A percentile compares a stretch with the other conserved stretches of the same genome.
phyloP scores from a whole-genome alignment of 805 yeast genomes.

The Candida dajiaensis region DNA sequence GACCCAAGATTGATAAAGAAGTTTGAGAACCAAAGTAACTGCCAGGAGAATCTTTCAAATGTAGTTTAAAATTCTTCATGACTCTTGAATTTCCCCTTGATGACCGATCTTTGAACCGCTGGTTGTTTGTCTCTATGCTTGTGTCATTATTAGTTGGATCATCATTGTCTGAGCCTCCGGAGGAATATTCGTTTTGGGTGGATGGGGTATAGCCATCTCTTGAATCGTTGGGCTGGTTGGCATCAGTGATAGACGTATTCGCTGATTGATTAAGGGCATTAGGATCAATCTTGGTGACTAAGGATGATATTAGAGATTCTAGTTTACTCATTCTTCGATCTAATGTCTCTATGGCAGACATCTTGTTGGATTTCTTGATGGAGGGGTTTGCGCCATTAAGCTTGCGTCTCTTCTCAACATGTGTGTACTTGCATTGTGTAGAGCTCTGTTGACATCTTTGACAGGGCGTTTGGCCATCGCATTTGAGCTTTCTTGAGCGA shows the following conservation, averaged over 20 bases:
- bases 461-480: constrained; percentile 78
- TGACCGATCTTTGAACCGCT: not conserved
- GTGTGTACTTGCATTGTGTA: constrained; percentile 26
- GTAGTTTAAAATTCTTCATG: not conserved
- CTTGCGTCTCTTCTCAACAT: constrained; percentile 8
- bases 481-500: constrained; percentile 68
- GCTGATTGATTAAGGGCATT: not conserved
- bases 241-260: not conserved
- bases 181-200: not conserved
- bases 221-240: not conserved
- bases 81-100: constrained; percentile 1
- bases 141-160: not conserved
- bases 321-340: constrained; percentile 28
- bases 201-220: not conserved
- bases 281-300: constrained; percentile 21
- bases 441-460: constrained; percentile 76
- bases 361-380: not conserved
- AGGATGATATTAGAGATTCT: constrained; percentile 27
- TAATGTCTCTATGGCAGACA: constrained; percentile 7
- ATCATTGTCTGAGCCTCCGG: not conserved
- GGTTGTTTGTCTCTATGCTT: not conserved
- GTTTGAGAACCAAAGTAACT: constrained; percentile 21
- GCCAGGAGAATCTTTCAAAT: constrained; percentile 5
- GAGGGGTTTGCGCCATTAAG: not conserved
- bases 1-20: constrained; percentile 34